These are phyloP conservation scores for Patellifolia procumbens DNA, from an alignment of 179 eudicot genomes.

Conservation along the genomic window DNA sequence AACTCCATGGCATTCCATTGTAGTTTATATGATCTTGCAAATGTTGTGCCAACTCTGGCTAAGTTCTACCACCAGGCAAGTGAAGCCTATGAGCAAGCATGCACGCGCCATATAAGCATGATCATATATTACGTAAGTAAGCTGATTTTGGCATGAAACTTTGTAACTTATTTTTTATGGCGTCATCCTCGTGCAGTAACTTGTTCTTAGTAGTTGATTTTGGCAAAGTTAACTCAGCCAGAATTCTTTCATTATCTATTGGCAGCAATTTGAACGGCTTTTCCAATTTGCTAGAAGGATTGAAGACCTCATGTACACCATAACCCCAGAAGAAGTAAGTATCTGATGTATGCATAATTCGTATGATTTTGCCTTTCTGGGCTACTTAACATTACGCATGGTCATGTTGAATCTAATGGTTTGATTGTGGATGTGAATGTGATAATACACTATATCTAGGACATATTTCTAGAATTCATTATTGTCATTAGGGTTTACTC, in stretches of 20 bases:
- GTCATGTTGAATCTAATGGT: not conserved
- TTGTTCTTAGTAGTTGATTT: not conserved
- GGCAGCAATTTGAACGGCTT: constrained; percentile 95
- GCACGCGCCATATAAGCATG: constrained; percentile 84
- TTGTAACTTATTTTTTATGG: not conserved
- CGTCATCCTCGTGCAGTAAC: not conserved
- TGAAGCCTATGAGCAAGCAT: constrained; percentile 94
- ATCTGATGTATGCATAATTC: constrained; percentile 2
- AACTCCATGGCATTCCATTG: constrained; percentile 32
- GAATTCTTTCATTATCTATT: not conserved
- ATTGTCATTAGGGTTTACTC: not conserved
- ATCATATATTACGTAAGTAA: constrained; percentile 80
- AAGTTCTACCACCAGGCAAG: constrained; percentile 98
- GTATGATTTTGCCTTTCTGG: not conserved
- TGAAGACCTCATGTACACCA: constrained; percentile 85
- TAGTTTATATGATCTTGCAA: constrained; percentile 97
- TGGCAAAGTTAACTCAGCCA: constrained; percentile 5
- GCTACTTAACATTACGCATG: not conserved
- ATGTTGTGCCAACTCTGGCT: constrained; percentile 85
- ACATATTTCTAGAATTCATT: not conserved
- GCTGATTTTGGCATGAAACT: not conserved
- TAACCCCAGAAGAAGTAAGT: constrained; percentile 89
- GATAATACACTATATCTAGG: not conserved
- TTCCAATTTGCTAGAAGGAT: constrained; percentile 86
- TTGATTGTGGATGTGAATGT: constrained; percentile 12